phyloP scores from a whole-genome alignment of 106 monocot species.

The Dendrobium chrysotoxum region DNA sequence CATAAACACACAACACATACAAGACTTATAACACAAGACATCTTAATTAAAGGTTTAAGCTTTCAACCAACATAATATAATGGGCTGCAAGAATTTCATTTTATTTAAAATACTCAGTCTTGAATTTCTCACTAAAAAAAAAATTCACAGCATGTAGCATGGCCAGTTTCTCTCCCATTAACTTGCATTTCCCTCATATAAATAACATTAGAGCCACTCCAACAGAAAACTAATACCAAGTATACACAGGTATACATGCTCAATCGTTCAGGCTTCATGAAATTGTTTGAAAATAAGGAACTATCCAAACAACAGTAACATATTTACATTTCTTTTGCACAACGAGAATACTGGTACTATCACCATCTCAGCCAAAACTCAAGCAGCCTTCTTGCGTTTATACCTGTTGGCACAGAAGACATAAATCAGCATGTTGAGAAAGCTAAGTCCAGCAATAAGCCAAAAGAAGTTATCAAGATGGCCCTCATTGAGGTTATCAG shows the following conservation, averaged over 20 bases:
- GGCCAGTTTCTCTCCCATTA: too few relatives aligned
- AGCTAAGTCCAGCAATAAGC: slow-evolving; percentile 44
- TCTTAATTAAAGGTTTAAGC: too few relatives aligned
- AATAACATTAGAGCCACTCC: not conserved
- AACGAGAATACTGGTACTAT: not conserved
- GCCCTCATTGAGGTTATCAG: slow-evolving; percentile 71
- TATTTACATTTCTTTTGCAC: not conserved
- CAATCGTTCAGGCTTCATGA: not conserved
- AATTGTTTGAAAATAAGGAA: not conserved
- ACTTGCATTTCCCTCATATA: not conserved
- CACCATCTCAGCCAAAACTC: slow-evolving; percentile 2
- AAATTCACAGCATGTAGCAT: too few relatives aligned
- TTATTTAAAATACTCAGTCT: too few relatives aligned
- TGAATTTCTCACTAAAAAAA: too few relatives aligned
- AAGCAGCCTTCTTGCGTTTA: slow-evolving; percentile 40
- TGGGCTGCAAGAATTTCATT: too few relatives aligned
- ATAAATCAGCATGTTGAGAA: slow-evolving; percentile 39
- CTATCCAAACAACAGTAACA: not conserved
- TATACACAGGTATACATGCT: not conserved
- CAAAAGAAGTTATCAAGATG: slow-evolving; percentile 62
- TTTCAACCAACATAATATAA: too few relatives aligned
- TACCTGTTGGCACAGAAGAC: slow-evolving; percentile 37
- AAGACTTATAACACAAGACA: too few relatives aligned
- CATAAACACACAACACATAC: too few relatives aligned
- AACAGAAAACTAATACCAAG: not conserved